Evolutionary conservation across 108 stramenopile genomes (phyloP), one percentile per base, ranked within the genome.

Genomic region (Chaetoceros muelleri): DNA sequence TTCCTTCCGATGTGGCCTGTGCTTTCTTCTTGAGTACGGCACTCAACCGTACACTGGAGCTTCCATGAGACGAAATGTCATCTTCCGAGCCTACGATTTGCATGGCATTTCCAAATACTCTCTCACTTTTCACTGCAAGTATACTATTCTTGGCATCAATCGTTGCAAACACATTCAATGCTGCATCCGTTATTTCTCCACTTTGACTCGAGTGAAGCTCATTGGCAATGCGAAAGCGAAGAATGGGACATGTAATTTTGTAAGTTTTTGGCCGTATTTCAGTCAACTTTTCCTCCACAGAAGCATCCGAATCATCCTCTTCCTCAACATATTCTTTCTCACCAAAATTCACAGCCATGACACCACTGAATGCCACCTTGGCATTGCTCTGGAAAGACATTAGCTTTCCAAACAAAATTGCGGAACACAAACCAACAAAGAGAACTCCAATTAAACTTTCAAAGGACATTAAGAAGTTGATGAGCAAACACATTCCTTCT

Each of bases 211-310:
- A 68, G 62, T 74, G 82, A n/a, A 87, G 73, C 44, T 70, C 71
- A 62, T 89, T 89, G 31, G 82, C 67, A 22, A 89, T 66, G 2
- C 87, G 72, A 58, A 89, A 89, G 53, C 82, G 81, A 56, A 89
- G 52, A 1, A 75, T 76, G 0, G 87, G 87, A 64, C 87, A 89
- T 0, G 79, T 81, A 51, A 75, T 78, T 22, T 73, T 70, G 23
- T 55, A 52, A 19, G 46, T 52, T n/a, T 46, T 73, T 30, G 65
- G 28, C n/a, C 30, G 65, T 20, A 65, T 63, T 19, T 70, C 69
- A 18, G 46, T 45, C 28, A 70, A 65, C 34, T 49, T 28, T 21
- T 28, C 17, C 8, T 58, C 24, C 28, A 48, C 44, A 2, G 44
- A 26, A 30, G 3, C 1, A 27, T 53, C 52, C 30, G 3, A 50